Evolutionary conservation across 83 land plant genomes (phyloP).

Genomic region (Thuja plicata): DNA sequence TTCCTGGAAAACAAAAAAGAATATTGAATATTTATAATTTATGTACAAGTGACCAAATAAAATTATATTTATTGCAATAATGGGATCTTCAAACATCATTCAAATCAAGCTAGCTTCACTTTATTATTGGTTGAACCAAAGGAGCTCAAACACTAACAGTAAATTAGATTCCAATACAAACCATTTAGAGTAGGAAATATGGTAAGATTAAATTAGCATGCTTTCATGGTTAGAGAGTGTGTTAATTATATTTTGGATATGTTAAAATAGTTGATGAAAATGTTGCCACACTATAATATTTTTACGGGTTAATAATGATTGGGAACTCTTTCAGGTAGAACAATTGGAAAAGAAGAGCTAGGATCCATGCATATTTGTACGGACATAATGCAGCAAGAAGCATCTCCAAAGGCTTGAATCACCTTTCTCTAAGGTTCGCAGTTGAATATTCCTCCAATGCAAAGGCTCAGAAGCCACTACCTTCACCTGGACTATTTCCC

Average conservation of each 20-base stretch:
- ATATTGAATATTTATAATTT: too few relatives aligned
- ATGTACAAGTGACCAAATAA: too few relatives aligned
- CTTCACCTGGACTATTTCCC: slow-evolving; percentile 76
- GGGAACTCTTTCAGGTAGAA: slow-evolving; percentile 37
- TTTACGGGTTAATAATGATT: too few relatives aligned
- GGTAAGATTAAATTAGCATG: too few relatives aligned
- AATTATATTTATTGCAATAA: too few relatives aligned
- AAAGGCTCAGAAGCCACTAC: slow-evolving; percentile 75
- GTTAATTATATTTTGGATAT: not conserved
- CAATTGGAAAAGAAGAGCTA: slow-evolving; percentile 59
- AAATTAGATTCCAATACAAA: too few relatives aligned
- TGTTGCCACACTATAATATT: not conserved
- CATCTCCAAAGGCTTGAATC: slow-evolving; percentile 88
- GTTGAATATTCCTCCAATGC: slow-evolving; percentile 86
- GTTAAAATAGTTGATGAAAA: not conserved
- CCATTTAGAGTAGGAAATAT: too few relatives aligned
- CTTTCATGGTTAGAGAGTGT: not conserved
- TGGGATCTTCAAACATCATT: too few relatives aligned
- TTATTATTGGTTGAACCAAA: too few relatives aligned
- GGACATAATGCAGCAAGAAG: slow-evolving; percentile 90
- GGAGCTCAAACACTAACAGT: too few relatives aligned
- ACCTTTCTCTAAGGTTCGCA: slow-evolving; percentile 74
- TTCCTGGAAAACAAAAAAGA: too few relatives aligned
- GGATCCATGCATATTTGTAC: slow-evolving; percentile 74
- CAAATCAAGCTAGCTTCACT: too few relatives aligned